Evolutionary conservation across 331 rosid species (phyloP).

Genomic region (Saraca asoca): DNA sequence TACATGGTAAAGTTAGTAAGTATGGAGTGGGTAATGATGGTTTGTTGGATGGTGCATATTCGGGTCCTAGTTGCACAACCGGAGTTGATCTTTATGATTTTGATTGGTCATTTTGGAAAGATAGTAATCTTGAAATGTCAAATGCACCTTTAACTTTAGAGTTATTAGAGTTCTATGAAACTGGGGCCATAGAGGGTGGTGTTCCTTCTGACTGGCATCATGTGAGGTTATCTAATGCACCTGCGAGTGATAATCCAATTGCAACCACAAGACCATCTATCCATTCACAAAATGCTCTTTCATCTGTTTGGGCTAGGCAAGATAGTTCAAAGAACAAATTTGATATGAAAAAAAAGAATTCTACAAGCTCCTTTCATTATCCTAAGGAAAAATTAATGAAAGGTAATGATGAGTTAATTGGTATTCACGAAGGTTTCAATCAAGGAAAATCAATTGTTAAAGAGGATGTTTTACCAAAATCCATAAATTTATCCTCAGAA

Average conservation of each 20-base stretch:
- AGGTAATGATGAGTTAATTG: constrained; percentile 50
- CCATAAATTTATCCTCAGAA: constrained; percentile 50
- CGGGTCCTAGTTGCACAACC: constrained; percentile 60
- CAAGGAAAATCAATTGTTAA: constrained; percentile 61
- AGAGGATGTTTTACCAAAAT: constrained; percentile 49
- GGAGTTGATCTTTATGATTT: constrained; percentile 96
- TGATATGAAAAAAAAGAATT: neutral
- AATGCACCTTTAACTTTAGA: constrained; percentile 58
- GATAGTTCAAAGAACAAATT: constrained; percentile 68
- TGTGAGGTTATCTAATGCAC: constrained; percentile 43
- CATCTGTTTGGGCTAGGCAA: constrained; percentile 88
- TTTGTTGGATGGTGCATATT: constrained; percentile 68
- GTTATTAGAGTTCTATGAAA: constrained; percentile 74
- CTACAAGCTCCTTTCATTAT: constrained; percentile 51
- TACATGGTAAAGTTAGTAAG: constrained; percentile 61
- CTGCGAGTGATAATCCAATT: constrained; percentile 56
- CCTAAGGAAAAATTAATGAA: constrained; percentile 60
- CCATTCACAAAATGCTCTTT: constrained; percentile 57
- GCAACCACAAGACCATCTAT: constrained; percentile 53
- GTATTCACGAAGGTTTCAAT: constrained; percentile 47
- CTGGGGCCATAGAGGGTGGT: constrained; percentile 58
- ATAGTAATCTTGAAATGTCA: constrained; percentile 71
- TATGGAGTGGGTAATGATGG: constrained; percentile 64
- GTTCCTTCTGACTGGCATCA: constrained; percentile 51
- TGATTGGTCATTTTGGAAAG: constrained; percentile 97